Conservation (phyloP, 1,284 basidiomycete genomes). For the Ustilago lituana region DNA sequence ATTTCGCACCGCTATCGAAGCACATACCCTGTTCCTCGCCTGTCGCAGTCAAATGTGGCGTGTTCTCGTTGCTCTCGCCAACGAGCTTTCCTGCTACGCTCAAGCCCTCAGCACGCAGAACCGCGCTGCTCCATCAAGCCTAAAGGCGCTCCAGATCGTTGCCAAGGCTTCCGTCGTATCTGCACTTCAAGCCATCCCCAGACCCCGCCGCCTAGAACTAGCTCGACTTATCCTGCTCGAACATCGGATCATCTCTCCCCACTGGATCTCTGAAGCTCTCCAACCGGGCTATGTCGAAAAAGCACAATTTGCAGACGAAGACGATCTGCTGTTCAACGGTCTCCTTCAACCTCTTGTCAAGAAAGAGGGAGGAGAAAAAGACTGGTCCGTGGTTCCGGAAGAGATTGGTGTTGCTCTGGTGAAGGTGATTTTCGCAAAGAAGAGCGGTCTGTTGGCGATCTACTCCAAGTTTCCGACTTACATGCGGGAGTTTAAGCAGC, state of each 20-base stretch:
- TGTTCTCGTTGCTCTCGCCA: slow-evolving; percentile 22
- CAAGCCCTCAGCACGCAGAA: background rate
- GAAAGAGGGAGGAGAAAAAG: background rate
- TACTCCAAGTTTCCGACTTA: slow-evolving; percentile 25
- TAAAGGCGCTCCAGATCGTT: slow-evolving; percentile 10
- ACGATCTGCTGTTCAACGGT: slow-evolving; percentile 26
- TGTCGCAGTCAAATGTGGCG: slow-evolving; percentile 38
- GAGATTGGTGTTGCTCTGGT: slow-evolving; percentile 32
- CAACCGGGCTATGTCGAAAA: background rate
- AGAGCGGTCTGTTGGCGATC: slow-evolving; percentile 27
- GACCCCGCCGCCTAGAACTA: slow-evolving; percentile 12
- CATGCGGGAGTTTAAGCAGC: slow-evolving; percentile 21
- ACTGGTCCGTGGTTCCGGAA: slow-evolving; percentile 13
- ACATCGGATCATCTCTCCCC: slow-evolving; percentile 3
- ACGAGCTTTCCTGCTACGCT: slow-evolving; percentile 21
- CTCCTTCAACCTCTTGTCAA: background rate
- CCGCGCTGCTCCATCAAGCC: background rate
- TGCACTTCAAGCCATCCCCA: slow-evolving; percentile 20
- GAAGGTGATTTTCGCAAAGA: slow-evolving; percentile 41
- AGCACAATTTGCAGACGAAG: slow-evolving; percentile 2
- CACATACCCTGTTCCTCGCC: slow-evolving; percentile 35
- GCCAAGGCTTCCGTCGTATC: slow-evolving; percentile 23
- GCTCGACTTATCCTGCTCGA: slow-evolving; percentile 9
- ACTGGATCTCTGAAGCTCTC: slow-evolving; percentile 8
- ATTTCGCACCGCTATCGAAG: slow-evolving; percentile 30